Base-by-base conservation (phyloP, 2,329 filamentous ascomycete genomes). In the Endoconidiophora laricicola region DNA sequence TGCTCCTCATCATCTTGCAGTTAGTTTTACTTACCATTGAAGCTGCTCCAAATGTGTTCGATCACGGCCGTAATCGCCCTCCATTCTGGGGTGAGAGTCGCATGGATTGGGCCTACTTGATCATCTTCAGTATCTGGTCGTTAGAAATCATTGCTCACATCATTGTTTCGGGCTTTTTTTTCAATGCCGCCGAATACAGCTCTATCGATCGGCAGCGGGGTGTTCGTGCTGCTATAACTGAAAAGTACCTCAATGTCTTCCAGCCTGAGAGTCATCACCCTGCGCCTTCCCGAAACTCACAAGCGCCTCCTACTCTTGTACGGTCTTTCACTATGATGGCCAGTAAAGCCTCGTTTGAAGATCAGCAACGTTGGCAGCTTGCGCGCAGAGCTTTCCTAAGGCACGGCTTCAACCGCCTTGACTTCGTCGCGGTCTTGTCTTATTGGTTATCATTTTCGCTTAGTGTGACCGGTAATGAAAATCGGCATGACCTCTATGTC, bases 361-460 rank as follows among this genome's bases (percentile, higher is more conserved):
- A 94, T 55, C 83, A 88, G 57, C 86, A 91, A 62, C 80, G 90
- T 54, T 74, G 82, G 57, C 82, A 94, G 56, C 73, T 98, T 49
- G 90, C 93, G 14, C 81, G 91, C 48, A 78, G 91, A 55, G 93
- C 91, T 1, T 96, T 95, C 63, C 68, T 98, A 50, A 79, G 91
- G 14, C 91, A 98, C 63, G 88, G 86, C 1, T 98, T 98, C 67
- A 96, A 96, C 61, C 78, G 91, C 48, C 73, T 96, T 9, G 91
- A 98, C 62, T 95, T 96, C 63, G 70, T 98, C 48, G 93, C 91
- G 1, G 83, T 98, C 6, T 72, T 91, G n/a, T 83, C 90, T 0
- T 98, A 87, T 64, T 98, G 91, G 91, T 81, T 94, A 52, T 81
- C 86, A 1, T 91, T 96, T 59, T 62, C 77, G 9, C 70, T 98